Evolutionary conservation across 495 filamentous ascomycete species (phyloP), one percentile per base, ranked within the genome.

Genomic region (Hypoxylon fragiforme): DNA sequence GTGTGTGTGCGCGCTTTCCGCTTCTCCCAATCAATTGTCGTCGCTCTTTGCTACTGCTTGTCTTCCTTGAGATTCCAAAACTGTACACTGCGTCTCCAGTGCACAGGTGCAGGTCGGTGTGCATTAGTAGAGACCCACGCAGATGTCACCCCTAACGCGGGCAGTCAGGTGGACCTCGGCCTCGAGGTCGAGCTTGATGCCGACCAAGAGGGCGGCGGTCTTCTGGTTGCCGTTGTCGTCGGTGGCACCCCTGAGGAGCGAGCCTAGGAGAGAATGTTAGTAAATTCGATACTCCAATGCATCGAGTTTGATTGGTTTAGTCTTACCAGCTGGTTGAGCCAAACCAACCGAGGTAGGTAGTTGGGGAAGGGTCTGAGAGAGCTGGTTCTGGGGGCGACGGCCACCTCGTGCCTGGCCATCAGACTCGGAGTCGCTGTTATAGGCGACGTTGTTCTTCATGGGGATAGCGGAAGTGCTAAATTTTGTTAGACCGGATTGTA

Each of bases 131-230:
- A 68, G 60, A 37, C 65, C 65, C 11, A 69, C 52, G 22, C 64
- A 70, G 51, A 77, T 75, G 49, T 77, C 73, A 64, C 73, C 73
- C 24, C 71, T 57, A 38, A 75, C 65, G 52, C 73, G 54, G n/a
- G 73, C 73, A 2, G 73, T 75, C 50, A 77, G 49, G 52, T 77
- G 73, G 15, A 77, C 70, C 48, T 77, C 73, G 2, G 73, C 73
- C 42, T 77, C 73, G 19, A 77, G 44, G 57, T 77, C 73, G 26
- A 77, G 69, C 66, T 77, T 77, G 57, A 77, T 77, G 31, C 73
- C 73, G 42, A 77, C 66, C 19, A 73, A 61, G 16, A 77, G 65
- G 15, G 70, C 72, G 2, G 73, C 71, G 26, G 68, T 48, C 54
- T 73, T 75, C 44, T 73, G 65, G 48, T 74, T 69, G 28, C 73